phyloP scores from a whole-genome alignment of 2,329 filamentous ascomycete genomes.

The Lizonia empirigonia region DNA sequence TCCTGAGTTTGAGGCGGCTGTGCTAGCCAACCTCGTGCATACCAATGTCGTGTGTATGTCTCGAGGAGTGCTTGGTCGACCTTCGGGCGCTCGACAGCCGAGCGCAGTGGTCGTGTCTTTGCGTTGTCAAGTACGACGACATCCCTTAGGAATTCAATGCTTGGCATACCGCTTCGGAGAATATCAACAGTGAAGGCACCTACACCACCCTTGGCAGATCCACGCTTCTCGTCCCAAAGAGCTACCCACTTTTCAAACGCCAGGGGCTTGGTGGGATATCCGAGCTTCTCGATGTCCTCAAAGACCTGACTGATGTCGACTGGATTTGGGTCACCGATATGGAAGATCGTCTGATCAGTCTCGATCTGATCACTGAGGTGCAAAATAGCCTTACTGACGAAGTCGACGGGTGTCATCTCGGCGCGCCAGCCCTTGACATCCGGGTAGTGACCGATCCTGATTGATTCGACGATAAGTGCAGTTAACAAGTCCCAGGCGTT shows the following conservation, averaged over 20 bases:
- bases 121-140: conserved; percentile 77
- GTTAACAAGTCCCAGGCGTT: conserved; percentile 81
- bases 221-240: conserved; percentile 74
- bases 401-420: conserved; percentile 86
- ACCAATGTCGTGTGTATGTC: conserved; percentile 81
- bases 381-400: conserved; percentile 75
- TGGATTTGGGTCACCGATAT: conserved; percentile 74
- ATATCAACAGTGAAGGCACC: conserved; percentile 79
- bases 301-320: conserved; percentile 71
- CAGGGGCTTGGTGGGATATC: conserved; percentile 71
- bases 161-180: conserved; percentile 80
- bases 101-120: conserved; percentile 66
- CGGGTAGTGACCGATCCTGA: conserved; percentile 72
- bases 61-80: conserved; percentile 73
- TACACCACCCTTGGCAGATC: conserved; percentile 67
- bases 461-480: conserved; percentile 76
- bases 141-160: conserved; percentile 70
- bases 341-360: conserved; percentile 69
- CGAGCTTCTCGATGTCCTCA: conserved; percentile 66
- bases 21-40: conserved; percentile 76
- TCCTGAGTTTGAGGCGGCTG: conserved; percentile 62
- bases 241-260: conserved; percentile 75
- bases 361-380: conserved; percentile 69
- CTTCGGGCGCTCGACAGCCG: conserved; percentile 66
- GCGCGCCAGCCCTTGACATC: conserved; percentile 76